phyloP scores from a whole-genome alignment of 441 rosid species.

The Macaranga tanarius region DNA sequence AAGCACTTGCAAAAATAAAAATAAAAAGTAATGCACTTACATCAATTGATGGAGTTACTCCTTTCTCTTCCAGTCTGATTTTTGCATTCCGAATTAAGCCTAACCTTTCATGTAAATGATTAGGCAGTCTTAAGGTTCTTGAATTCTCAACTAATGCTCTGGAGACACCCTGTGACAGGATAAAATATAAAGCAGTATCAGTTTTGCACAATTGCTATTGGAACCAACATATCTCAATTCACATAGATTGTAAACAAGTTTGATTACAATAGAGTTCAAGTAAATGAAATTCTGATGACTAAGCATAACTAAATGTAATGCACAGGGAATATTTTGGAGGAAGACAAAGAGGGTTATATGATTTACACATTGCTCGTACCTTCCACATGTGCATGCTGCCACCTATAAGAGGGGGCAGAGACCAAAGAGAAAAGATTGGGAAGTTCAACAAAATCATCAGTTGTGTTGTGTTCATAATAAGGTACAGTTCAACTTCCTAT shows the following conservation, averaged over 20 bases:
- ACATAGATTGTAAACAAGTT: not conserved
- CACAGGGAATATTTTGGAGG: not conserved
- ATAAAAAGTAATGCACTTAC: slow-evolving; percentile 42
- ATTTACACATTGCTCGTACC: not conserved
- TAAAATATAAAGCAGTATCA: slow-evolving; percentile 9
- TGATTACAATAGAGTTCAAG: not conserved
- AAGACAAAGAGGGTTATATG: not conserved
- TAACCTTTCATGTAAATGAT: slow-evolving; percentile 80
- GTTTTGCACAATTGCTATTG: slow-evolving; percentile 10
- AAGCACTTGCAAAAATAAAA: too few species aligned
- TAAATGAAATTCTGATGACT: not conserved
- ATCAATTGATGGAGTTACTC: slow-evolving; percentile 80
- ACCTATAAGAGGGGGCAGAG: not conserved
- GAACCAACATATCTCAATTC: not conserved
- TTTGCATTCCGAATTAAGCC: slow-evolving; percentile 84
- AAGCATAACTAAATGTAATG: not conserved
- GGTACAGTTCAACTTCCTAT: not conserved
- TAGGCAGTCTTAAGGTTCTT: slow-evolving; percentile 80
- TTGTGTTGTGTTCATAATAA: not conserved
- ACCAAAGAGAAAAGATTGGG: not conserved
- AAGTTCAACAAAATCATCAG: not conserved
- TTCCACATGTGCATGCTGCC: not conserved
- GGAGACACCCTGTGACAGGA: slow-evolving; percentile 66
- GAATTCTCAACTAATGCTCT: slow-evolving; percentile 82
- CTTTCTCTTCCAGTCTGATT: slow-evolving; percentile 76